Percentiles rank a stretch among this genome's conserved stretches.
These are phyloP conservation scores for Xylaria cubensis DNA, from an alignment of 495 filamentous ascomycete genomes.

Conservation along the genomic window DNA sequence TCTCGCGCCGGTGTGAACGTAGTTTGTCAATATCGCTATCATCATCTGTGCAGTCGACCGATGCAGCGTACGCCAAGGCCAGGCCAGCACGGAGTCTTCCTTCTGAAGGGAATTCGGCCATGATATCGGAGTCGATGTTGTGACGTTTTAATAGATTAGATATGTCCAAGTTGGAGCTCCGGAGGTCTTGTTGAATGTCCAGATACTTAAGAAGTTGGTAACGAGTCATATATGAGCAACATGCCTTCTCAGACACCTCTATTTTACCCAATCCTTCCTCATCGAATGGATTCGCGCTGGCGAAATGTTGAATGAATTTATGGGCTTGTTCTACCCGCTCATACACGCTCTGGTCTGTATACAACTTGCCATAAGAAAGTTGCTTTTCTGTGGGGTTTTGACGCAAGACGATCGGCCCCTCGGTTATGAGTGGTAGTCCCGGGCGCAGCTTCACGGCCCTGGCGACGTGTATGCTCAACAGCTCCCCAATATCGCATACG, in stretches of 20 bases:
- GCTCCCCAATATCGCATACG: slow-evolving; percentile 61
- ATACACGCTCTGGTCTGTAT: slow-evolving; percentile 37
- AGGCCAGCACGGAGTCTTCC: slow-evolving; percentile 20
- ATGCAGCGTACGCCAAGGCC: slow-evolving; percentile 17
- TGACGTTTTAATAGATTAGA: slow-evolving; percentile 9
- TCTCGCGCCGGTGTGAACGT: background rate
- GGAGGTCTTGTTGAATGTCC: slow-evolving; percentile 35
- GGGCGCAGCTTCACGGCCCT: slow-evolving; percentile 42
- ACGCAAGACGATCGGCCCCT: slow-evolving; percentile 37
- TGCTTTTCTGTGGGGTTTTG: slow-evolving; percentile 43
- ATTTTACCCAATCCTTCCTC: slow-evolving; percentile 25
- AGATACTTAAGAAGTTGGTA: slow-evolving; percentile 32
- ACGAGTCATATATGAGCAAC: slow-evolving; percentile 31
- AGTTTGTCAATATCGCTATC: slow-evolving; percentile 28
- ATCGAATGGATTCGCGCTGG: slow-evolving; percentile 43
- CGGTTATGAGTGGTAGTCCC: slow-evolving; percentile 42
- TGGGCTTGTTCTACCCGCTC: slow-evolving; percentile 42
- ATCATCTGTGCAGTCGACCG: slow-evolving; percentile 13
- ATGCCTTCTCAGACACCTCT: slow-evolving; percentile 26
- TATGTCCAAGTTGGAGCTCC: slow-evolving; percentile 22
- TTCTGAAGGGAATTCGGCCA: slow-evolving; percentile 15
- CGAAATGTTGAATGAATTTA: slow-evolving; percentile 40
- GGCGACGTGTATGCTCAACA: slow-evolving; percentile 59
- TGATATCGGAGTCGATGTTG: slow-evolving; percentile 14
- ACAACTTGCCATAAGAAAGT: slow-evolving; percentile 35